These are phyloP conservation scores for Juglanconis sp. DNA, from an alignment of 2,329 filamentous ascomycete genomes.

Conservation along the genomic window DNA sequence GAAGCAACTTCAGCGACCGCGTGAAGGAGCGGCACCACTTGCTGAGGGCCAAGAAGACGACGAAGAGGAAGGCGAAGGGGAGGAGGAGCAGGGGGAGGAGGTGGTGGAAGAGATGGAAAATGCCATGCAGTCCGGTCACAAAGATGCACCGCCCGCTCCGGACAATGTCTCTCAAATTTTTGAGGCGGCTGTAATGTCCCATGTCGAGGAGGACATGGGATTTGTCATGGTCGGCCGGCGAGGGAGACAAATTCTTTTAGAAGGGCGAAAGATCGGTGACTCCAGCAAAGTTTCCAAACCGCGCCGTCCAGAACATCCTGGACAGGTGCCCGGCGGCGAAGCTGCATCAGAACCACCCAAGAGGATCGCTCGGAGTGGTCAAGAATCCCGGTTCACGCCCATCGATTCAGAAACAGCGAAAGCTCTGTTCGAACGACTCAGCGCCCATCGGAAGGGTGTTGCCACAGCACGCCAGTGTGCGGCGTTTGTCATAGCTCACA, in stretches of 20 bases:
- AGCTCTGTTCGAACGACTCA: conserved; percentile 2
- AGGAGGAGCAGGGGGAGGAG: neutral
- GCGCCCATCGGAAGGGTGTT: neutral
- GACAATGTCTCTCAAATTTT: neutral
- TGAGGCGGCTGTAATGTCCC: neutral
- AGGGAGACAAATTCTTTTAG: conserved; percentile 2
- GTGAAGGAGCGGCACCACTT: no score
- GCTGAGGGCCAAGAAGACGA: neutral
- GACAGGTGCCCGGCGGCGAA: neutral
- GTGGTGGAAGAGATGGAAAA: neutral
- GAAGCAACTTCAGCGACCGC: neutral
- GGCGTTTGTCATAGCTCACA: conserved; percentile 3
- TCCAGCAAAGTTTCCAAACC: neutral
- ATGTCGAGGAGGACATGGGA: neutral
- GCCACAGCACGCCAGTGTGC: conserved; percentile 5
- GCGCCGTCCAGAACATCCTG: neutral
- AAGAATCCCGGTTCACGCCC: neutral
- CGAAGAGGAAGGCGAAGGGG: neutral
- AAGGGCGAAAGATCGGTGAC: neutral
- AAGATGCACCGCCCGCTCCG: neutral
- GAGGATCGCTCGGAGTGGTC: neutral
- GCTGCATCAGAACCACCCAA: neutral
- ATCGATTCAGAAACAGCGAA: neutral
- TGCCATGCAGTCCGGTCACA: neutral
- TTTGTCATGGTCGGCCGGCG: neutral